Conservation (phyloP, 176 grass and related monocot species). For the Hyparrhenia diplandra region DNA sequence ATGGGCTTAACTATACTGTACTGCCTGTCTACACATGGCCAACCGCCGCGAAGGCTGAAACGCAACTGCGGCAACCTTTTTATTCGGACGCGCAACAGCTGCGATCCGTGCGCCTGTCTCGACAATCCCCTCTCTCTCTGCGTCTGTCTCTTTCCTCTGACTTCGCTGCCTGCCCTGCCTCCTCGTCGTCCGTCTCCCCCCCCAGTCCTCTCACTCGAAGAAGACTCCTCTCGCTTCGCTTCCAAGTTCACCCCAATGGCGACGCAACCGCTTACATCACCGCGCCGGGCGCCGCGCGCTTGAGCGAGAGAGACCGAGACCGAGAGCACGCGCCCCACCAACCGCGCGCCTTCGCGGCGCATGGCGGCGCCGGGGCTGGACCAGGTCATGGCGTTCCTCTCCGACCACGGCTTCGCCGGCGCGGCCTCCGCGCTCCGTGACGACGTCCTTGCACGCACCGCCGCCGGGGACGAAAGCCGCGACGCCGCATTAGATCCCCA, state of each 20-base stretch:
- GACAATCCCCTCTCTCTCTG: neutral
- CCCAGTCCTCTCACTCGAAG: conserved; percentile 15
- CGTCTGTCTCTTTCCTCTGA: conserved; percentile 54
- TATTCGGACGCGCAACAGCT: conserved; percentile 6
- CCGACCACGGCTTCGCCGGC: conserved; percentile 64
- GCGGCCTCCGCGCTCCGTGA: conserved; percentile 87
- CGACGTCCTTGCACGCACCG: conserved; percentile 54
- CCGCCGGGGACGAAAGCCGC: neutral
- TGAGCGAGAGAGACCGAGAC: neutral
- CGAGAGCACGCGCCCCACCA: neutral
- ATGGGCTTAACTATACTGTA: conserved; percentile 21
- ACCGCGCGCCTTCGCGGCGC: neutral
- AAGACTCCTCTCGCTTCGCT: conserved; percentile 44
- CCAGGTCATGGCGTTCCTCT: conserved; percentile 90
- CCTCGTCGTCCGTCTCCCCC: conserved; percentile 31
- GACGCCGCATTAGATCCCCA: conserved; percentile 22
- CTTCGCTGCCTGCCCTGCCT: conserved; percentile 17
- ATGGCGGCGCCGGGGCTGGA: conserved; percentile 77
- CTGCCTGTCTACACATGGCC: neutral
- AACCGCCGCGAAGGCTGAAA: neutral
- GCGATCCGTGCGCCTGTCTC: conserved; percentile 20
- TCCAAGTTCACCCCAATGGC: conserved; percentile 51
- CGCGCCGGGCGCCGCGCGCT: neutral
- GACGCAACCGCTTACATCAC: conserved; percentile 41
- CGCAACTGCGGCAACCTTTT: neutral